Conservation (phyloP, 2,329 filamentous ascomycete species). For the Trichophyton benhamiae region DNA sequence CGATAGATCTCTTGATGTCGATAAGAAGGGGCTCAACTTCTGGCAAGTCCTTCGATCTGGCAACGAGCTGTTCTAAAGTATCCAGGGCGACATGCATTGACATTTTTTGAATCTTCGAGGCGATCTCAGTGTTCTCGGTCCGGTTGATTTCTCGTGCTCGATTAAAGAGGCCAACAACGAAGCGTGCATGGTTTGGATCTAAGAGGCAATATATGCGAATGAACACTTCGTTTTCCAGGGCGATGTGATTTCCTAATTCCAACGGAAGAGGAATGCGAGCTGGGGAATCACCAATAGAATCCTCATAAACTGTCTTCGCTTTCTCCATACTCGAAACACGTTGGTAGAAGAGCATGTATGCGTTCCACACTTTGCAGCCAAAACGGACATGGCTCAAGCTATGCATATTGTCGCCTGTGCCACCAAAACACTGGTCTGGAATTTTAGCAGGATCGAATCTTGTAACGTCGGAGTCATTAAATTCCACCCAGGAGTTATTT, state of each 20-base stretch:
- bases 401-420: slow-evolving; percentile 44
- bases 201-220: slow-evolving; percentile 69
- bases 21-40: slow-evolving; percentile 47
- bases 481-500: slow-evolving; percentile 63
- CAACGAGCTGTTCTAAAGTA: slow-evolving; percentile 64
- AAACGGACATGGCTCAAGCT: slow-evolving; percentile 37
- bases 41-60: slow-evolving; percentile 55
- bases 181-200: slow-evolving; percentile 56
- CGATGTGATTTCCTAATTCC: slow-evolving; percentile 44
- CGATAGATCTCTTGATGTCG: slow-evolving; percentile 41
- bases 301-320: slow-evolving; percentile 39
- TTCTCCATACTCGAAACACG: slow-evolving; percentile 53
- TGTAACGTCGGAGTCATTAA: slow-evolving; percentile 79
- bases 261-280: slow-evolving; percentile 37
- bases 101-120: slow-evolving; percentile 35
- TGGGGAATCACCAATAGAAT: slow-evolving; percentile 37
- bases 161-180: slow-evolving; percentile 52
- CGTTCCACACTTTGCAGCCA: slow-evolving; percentile 60
- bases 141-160: slow-evolving; percentile 42
- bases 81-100: slow-evolving; percentile 35
- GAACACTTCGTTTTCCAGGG: slow-evolving; percentile 58
- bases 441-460: slow-evolving; percentile 63
- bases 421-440: slow-evolving; percentile 69
- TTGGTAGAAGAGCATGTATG: slow-evolving; percentile 98
- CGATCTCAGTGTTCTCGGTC: slow-evolving; percentile 36